phyloP scores from a whole-genome alignment of 2,329 filamentous ascomycete genomes.

The Chaetomiaceae sp. region DNA sequence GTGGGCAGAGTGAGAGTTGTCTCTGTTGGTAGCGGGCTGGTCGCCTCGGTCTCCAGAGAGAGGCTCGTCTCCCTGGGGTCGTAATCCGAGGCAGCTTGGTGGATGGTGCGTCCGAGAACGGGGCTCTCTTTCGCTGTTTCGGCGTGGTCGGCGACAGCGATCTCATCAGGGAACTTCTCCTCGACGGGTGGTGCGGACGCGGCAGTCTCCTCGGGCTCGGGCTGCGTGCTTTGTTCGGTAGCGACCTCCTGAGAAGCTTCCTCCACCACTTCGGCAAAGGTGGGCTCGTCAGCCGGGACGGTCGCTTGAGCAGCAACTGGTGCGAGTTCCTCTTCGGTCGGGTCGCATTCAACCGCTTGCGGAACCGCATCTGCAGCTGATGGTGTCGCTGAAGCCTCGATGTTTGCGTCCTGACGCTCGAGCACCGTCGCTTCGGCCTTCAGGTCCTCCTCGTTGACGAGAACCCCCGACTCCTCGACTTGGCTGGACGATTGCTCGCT shows the following conservation, averaged over 20 bases:
- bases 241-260: neutral
- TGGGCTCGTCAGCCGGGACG: neutral
- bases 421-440: neutral
- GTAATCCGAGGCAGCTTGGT: constrained; percentile 2
- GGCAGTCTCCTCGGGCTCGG: neutral
- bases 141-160: constrained; percentile 1
- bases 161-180: neutral
- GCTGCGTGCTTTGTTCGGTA: neutral
- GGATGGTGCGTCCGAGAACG: neutral
- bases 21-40: constrained; percentile 18
- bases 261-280: neutral
- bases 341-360: neutral
- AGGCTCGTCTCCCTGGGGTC: constrained; percentile 16
- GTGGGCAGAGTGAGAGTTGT: constrained; percentile 19
- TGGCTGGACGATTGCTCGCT: neutral
- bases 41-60: constrained; percentile 14
- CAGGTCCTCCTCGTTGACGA: neutral
- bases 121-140: constrained; percentile 13
- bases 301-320: neutral
- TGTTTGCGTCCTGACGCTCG: neutral
- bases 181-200: neutral
- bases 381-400: neutral
- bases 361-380: neutral
- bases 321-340: neutral
- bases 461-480: neutral